These are phyloP conservation scores for Ustilago curta DNA, from an alignment of 1,284 basidiomycete species.

Conservation along the genomic window DNA sequence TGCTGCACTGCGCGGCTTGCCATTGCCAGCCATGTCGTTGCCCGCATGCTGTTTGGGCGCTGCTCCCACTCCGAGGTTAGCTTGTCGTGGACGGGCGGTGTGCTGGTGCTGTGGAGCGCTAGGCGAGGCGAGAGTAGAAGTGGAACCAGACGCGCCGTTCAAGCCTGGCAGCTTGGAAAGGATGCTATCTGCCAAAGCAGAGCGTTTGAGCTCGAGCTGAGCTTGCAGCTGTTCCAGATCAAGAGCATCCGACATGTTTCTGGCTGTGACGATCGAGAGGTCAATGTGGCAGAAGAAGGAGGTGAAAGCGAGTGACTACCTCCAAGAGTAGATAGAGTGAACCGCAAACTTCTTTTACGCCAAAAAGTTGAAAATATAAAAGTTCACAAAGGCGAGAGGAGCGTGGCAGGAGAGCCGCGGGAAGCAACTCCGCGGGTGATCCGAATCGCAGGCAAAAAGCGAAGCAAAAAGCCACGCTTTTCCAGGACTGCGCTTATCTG, in stretches of 20 bases:
- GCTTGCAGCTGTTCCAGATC: conserved; percentile 61
- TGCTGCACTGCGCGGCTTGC: conserved; percentile 27
- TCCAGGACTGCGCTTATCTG: background rate
- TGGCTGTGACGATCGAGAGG: background rate
- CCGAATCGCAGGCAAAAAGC: conserved; percentile 1
- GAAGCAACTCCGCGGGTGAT: conserved; percentile 15
- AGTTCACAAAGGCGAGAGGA: background rate
- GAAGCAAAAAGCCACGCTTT: conserved; percentile 4
- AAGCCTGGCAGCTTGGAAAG: conserved; percentile 50
- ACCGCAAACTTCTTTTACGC: too few relatives aligned
- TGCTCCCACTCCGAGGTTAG: conserved; percentile 61
- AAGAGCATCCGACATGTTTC: conserved; percentile 28
- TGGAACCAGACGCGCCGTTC: conserved; percentile 14
- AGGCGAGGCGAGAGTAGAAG: conserved; percentile 8
- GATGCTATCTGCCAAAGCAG: conserved; percentile 60
- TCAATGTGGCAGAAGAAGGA: background rate
- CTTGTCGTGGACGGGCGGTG: conserved; percentile 35
- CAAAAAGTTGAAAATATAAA: background rate
- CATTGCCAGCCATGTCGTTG: background rate
- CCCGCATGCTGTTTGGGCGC: conserved; percentile 20
- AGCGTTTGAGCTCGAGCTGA: conserved; percentile 60
- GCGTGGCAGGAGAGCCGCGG: conserved; percentile 4
- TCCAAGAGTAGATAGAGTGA: background rate
- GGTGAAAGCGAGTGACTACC: background rate
- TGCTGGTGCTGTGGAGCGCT: conserved; percentile 1